Conservation (phyloP, 164 flowering plant genomes). For the Nymphaea thermarum region DNA sequence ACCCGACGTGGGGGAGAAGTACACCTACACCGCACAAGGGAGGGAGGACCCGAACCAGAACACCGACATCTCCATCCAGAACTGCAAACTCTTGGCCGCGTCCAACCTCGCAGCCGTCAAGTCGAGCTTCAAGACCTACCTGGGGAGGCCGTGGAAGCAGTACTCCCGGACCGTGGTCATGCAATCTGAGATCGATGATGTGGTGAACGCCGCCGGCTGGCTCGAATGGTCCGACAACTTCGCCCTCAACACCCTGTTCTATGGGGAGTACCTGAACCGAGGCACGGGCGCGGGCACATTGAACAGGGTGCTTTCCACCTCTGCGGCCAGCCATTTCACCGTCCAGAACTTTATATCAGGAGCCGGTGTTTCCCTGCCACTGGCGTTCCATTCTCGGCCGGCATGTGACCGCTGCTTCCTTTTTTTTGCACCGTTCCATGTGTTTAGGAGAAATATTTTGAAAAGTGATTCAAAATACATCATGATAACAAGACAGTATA, state of each 20-base stretch:
- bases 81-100: constrained; percentile 10
- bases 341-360: constrained; percentile 30
- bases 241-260: constrained; percentile 30
- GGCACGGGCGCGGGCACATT: constrained; percentile 30
- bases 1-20: constrained; percentile 45
- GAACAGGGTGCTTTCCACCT: constrained; percentile 21
- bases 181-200: constrained; percentile 28
- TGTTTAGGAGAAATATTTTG: too few species aligned
- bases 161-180: constrained; percentile 29
- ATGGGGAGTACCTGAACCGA: constrained; percentile 32
- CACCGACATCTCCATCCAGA: constrained; percentile 64
- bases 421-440: too few species aligned
- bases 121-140: constrained; percentile 16
- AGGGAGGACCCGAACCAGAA: constrained; percentile 57
- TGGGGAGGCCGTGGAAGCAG: constrained; percentile 47
- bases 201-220: constrained; percentile 28
- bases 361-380: constrained; percentile 24
- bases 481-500: too few species aligned
- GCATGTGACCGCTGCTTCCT: too few species aligned
- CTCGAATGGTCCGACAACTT: constrained; percentile 26
- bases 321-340: constrained; percentile 24
- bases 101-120: constrained; percentile 24
- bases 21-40: constrained; percentile 81
- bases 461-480: too few species aligned
- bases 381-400: constrained; percentile 28